Base-by-base conservation (phyloP, 257 asterid genomes). In the Ocimum tenuiflorum region DNA sequence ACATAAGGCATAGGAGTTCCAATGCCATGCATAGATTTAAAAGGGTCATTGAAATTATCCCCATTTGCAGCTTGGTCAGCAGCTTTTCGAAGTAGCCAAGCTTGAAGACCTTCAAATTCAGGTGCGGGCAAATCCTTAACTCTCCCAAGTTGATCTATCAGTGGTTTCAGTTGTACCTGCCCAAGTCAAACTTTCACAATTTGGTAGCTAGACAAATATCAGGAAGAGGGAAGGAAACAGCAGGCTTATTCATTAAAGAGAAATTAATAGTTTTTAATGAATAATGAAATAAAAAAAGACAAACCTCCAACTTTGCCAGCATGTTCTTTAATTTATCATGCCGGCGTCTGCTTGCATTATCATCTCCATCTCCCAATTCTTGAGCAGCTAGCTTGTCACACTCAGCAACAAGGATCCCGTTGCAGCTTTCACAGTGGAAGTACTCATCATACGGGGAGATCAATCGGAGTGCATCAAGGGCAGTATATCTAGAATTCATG, bases 351-450 rank as follows among this genome's bases (percentile, higher is more conserved):
- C 91, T 86, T 4, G 92, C 97, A 78, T 92, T 88, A 62, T 92
- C 99, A 75, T 89, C 99, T 67, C 91, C 89, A 78, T 92, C 96
- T 72, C 88, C 90, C 70, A 77, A 7, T 38, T 86, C 96, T 83
- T 87, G 89, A 71, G 83, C 78, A 66, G 89, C 82, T 60, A 88
- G 68, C 68, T 82, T 88, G 80, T 86, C 99, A 69, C 84, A 83
- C 77, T 87, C 99, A 58, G 96, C 95, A 55, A 82, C 88, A 46
- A 94, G 83, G 67, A 88, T 80, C 29, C 85, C 95, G 41, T 88
- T 80, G 76, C 99, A 94, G 73, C 85, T 78, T 78, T 94, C 99
- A 64, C 96, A 94, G 74, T 94, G 99, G 73, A 94, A 94, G 78
- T 82, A 77, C 75, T 86, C 96, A 70, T 90, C 97, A 47, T 74